Percentiles rank a stretch among this genome's conserved stretches.
Evolutionary conservation across 768 basidiomycete genomes (phyloP).

Genomic region (Collybiopsis confluens): DNA sequence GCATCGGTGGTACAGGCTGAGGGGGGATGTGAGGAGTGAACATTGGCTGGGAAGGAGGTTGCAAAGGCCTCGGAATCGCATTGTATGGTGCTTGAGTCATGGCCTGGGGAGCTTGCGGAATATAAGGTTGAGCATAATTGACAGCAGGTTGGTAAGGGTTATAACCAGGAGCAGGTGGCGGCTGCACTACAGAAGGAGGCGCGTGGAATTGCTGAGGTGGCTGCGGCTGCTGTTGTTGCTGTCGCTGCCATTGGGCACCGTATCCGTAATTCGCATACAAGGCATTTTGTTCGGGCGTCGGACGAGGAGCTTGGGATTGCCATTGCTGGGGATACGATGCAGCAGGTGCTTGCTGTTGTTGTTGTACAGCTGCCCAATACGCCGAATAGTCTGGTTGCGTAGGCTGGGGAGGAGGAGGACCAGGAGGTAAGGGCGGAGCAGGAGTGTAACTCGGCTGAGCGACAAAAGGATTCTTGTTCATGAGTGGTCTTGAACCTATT

Average conservation of each 20-base stretch:
- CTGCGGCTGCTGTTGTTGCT: slow-evolving; percentile 48
- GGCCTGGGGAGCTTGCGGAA: slow-evolving; percentile 56
- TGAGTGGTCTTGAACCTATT: slow-evolving; percentile 18
- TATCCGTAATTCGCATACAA: slow-evolving; percentile 93
- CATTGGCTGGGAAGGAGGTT: slow-evolving; percentile 24
- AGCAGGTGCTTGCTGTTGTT: slow-evolving; percentile 28
- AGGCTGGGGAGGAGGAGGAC: slow-evolving; percentile 68
- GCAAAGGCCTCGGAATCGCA: slow-evolving; percentile 30
- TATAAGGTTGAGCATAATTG: slow-evolving; percentile 62
- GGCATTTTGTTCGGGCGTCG: slow-evolving; percentile 75
- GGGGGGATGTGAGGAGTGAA: slow-evolving; percentile 7
- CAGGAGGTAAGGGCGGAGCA: slow-evolving; percentile 75
- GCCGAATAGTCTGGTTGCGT: slow-evolving; percentile 69
- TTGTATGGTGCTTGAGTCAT: slow-evolving; percentile 47
- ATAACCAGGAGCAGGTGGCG: slow-evolving; percentile 59
- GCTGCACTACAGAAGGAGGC: slow-evolving; percentile 48
- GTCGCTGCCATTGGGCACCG: slow-evolving; percentile 66
- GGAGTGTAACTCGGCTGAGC: slow-evolving; percentile 65
- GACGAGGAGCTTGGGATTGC: slow-evolving; percentile 58
- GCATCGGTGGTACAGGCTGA: slow-evolving; percentile 29
- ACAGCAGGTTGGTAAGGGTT: slow-evolving; percentile 73
- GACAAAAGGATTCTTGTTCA: slow-evolving; percentile 86
- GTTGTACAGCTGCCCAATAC: slow-evolving; percentile 63
- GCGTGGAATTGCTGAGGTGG: slow-evolving; percentile 48
- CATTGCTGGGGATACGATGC: slow-evolving; percentile 65